Evolutionary conservation across 768 basidiomycete species (phyloP).

Genomic region (Russula foetens): DNA sequence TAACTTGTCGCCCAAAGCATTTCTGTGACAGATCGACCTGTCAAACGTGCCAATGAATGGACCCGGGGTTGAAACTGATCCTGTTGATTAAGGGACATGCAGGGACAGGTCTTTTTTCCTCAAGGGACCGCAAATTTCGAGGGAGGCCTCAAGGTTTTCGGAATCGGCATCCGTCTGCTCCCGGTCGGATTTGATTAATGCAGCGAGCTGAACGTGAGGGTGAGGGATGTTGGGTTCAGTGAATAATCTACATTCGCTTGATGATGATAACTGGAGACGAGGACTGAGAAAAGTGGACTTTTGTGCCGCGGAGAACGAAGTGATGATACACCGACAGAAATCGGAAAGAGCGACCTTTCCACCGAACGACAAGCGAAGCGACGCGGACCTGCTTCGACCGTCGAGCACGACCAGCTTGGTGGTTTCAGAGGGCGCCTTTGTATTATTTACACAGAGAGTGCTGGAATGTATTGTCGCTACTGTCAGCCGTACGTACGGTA

Average conservation of each 20-base stretch:
- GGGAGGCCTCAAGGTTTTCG: neutral
- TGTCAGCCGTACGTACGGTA: too few relatives aligned
- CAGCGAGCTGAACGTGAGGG: too few relatives aligned
- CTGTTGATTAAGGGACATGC: slow-evolving; percentile 13
- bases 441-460: too few relatives aligned
- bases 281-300: too few relatives aligned
- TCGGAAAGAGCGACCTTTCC: neutral
- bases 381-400: neutral
- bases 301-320: slow-evolving; percentile 16
- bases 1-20: neutral
- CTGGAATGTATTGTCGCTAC: too few relatives aligned
- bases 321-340: neutral
- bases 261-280: too few relatives aligned
- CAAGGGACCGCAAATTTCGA: neutral
- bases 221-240: too few relatives aligned
- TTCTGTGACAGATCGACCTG: slow-evolving; percentile 13
- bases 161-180: neutral
- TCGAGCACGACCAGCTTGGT: neutral
- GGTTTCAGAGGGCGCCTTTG: neutral
- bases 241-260: too few relatives aligned
- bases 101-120: slow-evolving; percentile 5
- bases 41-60: slow-evolving; percentile 8
- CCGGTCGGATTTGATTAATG: too few relatives aligned
- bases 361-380: slow-evolving; percentile 1
- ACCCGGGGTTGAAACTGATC: neutral